These are phyloP conservation scores for Aspergillus affinis DNA, from an alignment of 495 filamentous ascomycete genomes.

Conservation along the genomic window DNA sequence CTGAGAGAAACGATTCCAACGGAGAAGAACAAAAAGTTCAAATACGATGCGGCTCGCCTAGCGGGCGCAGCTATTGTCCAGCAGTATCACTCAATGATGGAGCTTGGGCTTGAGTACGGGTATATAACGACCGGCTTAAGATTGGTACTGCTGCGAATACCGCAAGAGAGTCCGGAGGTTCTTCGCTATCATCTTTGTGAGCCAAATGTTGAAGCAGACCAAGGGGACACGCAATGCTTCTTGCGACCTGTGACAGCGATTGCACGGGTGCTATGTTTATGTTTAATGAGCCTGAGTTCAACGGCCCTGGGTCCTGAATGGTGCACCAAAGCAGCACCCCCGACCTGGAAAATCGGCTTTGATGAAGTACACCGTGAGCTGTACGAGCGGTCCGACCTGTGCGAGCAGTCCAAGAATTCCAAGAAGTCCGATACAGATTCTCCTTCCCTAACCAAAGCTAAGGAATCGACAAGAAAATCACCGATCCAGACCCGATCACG, in stretches of 20 bases:
- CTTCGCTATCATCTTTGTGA: constrained; percentile 40
- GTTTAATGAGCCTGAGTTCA: constrained; percentile 30
- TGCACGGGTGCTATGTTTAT: constrained; percentile 26
- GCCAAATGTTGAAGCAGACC: constrained; percentile 29
- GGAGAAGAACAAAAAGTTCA: no score
- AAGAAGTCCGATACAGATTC: no score
- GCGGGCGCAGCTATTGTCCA: constrained; percentile 23
- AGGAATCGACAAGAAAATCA: no score
- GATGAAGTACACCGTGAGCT: constrained; percentile 9
- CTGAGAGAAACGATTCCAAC: no score
- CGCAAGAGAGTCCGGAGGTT: constrained; percentile 31
- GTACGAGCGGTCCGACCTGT: neutral
- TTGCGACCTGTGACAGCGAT: constrained; percentile 19
- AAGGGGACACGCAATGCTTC: constrained; percentile 4
- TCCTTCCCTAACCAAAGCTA: no score
- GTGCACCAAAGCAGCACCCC: constrained; percentile 12
- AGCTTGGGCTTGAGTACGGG: constrained; percentile 28
- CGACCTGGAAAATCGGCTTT: constrained; percentile 14
- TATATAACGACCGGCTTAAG: constrained; percentile 33
- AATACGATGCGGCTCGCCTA: neutral
- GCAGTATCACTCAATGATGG: constrained; percentile 28
- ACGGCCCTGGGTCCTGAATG: constrained; percentile 28
- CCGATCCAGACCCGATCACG: no score
- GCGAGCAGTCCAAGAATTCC: no score
- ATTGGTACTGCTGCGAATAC: constrained; percentile 32